Base-by-base conservation (phyloP, 2,329 filamentous ascomycete genomes). In the Tolypocladium capitatum region DNA sequence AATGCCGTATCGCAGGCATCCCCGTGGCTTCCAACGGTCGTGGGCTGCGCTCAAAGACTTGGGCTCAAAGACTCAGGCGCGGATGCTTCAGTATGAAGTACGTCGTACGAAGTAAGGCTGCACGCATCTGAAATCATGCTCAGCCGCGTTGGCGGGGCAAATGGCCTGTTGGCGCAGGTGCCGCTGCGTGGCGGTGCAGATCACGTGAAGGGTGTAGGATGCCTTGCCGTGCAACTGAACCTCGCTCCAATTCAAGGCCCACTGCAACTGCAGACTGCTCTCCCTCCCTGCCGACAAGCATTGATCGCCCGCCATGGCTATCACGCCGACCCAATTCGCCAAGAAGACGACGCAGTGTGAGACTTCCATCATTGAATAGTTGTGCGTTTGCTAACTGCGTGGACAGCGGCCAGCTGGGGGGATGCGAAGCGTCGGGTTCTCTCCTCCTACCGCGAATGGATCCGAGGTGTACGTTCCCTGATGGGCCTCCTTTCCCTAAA, bases 261-360 rank as follows among this genome's bases (percentile, higher is more conserved):
- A n/a, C n/a, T n/a, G n/a, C n/a, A n/a, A 65, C 58, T 55, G 56
- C 52, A 59, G 48, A 52, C 54, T 48, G 52, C 56, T 56, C 55
- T 53, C 52, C 47, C 55, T 53, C 52, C 47, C 49, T 49, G 48
- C 55, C 51, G 56, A 51, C 56, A 59, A 64, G 58, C 62, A 64
- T 63, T 67, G 58, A 63, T 58, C 63, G 65, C 64, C 69, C 71
- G 75, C 62, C 59, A 90, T 90, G 86, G 81, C 88, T 67, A 89
- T 96, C 71, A 86, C 89, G 70, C 88, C 91, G 57, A 96, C 91
- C 52, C 89, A 90, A 70, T 87, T 96, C 64, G 91, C 86, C 63
- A 80, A 84, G 68, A 78, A 78, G 69, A 86, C 85, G 69, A 79
- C 81, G 67, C 80, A 85, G 64, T 90, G 86, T 90, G 68, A 68